Percentiles rank a stretch among this genome's conserved stretches.
Evolutionary conservation across 2,329 filamentous ascomycete species (phyloP).

Genomic region (Rugonectria rugulosa): DNA sequence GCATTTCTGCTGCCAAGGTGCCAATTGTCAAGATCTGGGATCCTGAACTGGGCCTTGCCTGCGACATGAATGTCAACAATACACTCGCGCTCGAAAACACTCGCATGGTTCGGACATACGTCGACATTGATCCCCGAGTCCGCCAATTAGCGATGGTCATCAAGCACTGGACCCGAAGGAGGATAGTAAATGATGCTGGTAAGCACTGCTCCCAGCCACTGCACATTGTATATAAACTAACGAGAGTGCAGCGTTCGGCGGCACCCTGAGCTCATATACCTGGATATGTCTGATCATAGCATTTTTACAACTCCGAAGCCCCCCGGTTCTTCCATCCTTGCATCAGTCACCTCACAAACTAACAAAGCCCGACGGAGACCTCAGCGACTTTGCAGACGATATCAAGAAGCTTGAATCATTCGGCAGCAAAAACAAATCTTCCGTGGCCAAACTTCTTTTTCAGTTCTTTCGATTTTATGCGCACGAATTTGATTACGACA

Average conservation of each 20-base stretch:
- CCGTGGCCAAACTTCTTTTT: constrained; percentile 86
- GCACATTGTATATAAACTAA: constrained; percentile 25
- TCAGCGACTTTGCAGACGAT: constrained; percentile 87
- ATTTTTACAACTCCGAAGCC: constrained; percentile 87
- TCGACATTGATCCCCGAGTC: constrained; percentile 89
- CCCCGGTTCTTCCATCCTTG: constrained; percentile 84
- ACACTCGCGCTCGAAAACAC: constrained; percentile 95
- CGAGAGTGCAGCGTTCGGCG: constrained; percentile 74
- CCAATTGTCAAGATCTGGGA: constrained; percentile 99
- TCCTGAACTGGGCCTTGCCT: constrained; percentile 85
- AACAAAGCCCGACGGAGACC: constrained; percentile 67
- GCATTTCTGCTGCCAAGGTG: constrained; percentile 93
- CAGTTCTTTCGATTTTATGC: constrained; percentile 96
- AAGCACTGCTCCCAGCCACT: constrained; percentile 47
- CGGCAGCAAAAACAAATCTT: constrained; percentile 81
- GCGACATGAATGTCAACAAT: constrained; percentile 99
- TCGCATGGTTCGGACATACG: constrained; percentile 96
- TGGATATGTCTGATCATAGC: constrained; percentile 99
- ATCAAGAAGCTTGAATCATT: constrained; percentile 76
- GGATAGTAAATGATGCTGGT: constrained; percentile 97
- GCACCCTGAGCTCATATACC: constrained; percentile 96
- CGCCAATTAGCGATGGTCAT: constrained; percentile 94
- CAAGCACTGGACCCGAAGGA: constrained; percentile 94
- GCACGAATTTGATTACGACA: constrained; percentile 90
- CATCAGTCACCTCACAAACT: constrained; percentile 68